Conservation (phyloP, 2,329 filamentous ascomycete genomes). For the Scedosporium apiospermum region DNA sequence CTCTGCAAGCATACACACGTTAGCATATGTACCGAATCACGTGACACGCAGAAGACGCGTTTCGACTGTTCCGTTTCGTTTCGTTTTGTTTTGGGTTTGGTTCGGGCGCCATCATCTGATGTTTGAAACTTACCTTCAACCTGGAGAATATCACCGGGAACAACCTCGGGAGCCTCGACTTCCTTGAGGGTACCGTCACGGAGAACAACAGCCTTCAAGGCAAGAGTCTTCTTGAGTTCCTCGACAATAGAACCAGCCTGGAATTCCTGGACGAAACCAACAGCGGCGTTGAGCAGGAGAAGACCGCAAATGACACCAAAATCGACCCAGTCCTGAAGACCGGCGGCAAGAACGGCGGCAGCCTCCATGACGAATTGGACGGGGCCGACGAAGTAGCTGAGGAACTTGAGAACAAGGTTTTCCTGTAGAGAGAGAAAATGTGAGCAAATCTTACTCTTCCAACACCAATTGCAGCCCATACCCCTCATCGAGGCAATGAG, state of each 20-base stretch:
- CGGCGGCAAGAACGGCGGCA: slow-evolving; percentile 71
- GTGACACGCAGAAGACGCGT: background rate
- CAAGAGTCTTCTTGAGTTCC: slow-evolving; percentile 82
- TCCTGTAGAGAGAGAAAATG: slow-evolving; percentile 20
- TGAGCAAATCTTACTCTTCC: background rate
- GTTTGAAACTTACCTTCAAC: slow-evolving; percentile 53
- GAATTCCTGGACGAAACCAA: slow-evolving; percentile 84
- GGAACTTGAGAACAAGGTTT: slow-evolving; percentile 75
- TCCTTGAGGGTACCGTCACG: slow-evolving; percentile 69
- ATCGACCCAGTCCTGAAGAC: slow-evolving; percentile 84
- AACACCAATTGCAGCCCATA: background rate
- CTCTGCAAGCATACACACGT: slow-evolving; percentile 18
- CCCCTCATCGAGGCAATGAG: background rate
- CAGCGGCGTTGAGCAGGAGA: slow-evolving; percentile 71
- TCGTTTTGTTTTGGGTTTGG: too few relatives aligned
- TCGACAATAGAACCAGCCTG: slow-evolving; percentile 87
- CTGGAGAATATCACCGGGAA: slow-evolving; percentile 83
- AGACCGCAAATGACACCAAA: slow-evolving; percentile 85
- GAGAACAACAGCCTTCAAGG: slow-evolving; percentile 78
- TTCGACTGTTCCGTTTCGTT: background rate
- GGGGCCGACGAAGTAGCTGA: slow-evolving; percentile 74
- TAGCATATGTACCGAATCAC: background rate
- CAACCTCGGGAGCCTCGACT: slow-evolving; percentile 73
- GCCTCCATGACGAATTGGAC: slow-evolving; percentile 93
- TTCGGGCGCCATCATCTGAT: background rate